phyloP scores from a whole-genome alignment of 1,284 basidiomycete genomes.

The Pascua guehoae region DNA sequence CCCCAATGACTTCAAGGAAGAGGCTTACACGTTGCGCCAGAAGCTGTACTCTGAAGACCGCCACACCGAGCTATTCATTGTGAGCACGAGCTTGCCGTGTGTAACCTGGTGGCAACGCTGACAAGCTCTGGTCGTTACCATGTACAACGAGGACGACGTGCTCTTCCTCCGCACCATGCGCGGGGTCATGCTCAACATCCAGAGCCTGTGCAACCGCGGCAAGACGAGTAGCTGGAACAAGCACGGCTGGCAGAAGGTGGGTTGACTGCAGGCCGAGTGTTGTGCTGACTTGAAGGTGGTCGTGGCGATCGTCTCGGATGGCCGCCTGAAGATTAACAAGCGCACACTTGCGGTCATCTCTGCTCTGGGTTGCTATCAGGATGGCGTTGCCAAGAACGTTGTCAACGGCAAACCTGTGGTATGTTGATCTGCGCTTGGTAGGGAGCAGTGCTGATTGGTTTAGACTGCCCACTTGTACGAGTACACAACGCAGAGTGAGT shows the following conservation, averaged over 20 bases:
- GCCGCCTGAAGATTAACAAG: constrained; percentile 77
- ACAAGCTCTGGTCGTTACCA: constrained; percentile 59
- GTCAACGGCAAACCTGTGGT: constrained; percentile 77
- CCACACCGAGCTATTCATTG: constrained; percentile 74
- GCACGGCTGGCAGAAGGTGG: constrained; percentile 93
- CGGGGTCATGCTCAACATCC: constrained; percentile 78
- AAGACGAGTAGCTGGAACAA: constrained; percentile 88
- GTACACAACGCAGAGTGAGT: constrained; percentile 80
- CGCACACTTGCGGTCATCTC: constrained; percentile 80
- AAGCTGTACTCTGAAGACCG: constrained; percentile 73
- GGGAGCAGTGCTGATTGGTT: not conserved
- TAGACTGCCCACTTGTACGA: constrained; percentile 87
- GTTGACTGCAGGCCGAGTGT: constrained; percentile 49
- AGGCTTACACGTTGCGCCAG: constrained; percentile 75
- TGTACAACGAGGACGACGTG: constrained; percentile 74
- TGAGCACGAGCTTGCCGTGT: constrained; percentile 18
- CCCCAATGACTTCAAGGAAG: constrained; percentile 73
- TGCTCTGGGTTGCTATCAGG: constrained; percentile 80
- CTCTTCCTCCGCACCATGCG: constrained; percentile 84
- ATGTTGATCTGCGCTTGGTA: too few species aligned
- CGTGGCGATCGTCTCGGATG: constrained; percentile 65
- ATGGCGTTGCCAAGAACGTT: constrained; percentile 85
- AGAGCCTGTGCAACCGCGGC: constrained; percentile 38
- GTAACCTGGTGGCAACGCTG: not conserved
- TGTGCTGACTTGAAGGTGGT: constrained; percentile 48